phyloP scores from a whole-genome alignment of 768 basidiomycete genomes.

The Amylocystis lapponica region DNA sequence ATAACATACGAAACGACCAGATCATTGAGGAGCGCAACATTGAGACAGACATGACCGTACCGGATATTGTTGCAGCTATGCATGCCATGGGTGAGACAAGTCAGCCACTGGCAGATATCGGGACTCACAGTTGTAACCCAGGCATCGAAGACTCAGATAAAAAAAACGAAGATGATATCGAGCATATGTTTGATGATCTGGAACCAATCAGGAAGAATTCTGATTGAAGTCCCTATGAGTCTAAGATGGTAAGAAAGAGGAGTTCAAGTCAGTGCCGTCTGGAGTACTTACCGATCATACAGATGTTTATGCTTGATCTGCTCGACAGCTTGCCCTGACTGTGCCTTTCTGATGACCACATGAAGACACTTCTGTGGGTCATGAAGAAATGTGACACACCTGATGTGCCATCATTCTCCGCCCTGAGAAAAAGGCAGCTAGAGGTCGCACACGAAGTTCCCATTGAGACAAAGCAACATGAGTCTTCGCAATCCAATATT shows the following conservation, averaged over 20 bases:
- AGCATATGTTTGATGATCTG: not conserved
- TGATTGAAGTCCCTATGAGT: not conserved
- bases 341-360: not conserved
- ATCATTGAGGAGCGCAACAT: no score
- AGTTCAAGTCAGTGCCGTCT: no score
- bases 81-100: not conserved
- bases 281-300: no score
- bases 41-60: not conserved
- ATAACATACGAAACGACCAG: no score
- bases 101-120: not conserved
- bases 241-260: slow-evolving; percentile 2
- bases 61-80: not conserved
- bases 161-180: not conserved
- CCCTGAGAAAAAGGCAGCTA: not conserved
- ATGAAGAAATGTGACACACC: not conserved
- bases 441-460: not conserved
- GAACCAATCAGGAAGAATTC: no score
- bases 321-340: no score
- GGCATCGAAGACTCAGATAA: not conserved
- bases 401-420: not conserved
- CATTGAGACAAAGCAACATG: not conserved
- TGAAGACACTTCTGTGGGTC: not conserved
- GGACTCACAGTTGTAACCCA: not conserved
- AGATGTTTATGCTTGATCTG: no score
- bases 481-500: not conserved